Evolutionary conservation across 306 rosid genomes (phyloP).

Genomic region (Casuarina cunninghamiana): DNA sequence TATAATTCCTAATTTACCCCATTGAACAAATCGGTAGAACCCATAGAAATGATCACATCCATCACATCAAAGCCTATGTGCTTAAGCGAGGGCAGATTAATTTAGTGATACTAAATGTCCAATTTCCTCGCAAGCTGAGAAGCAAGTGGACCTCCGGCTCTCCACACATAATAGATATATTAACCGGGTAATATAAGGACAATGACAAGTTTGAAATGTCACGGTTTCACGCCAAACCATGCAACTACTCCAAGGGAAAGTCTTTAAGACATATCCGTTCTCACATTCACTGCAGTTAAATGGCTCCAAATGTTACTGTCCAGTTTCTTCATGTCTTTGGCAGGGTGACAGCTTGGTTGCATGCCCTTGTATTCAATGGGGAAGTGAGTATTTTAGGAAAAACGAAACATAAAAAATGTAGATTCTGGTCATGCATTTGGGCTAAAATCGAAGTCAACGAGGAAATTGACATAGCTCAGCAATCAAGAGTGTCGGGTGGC

Average conservation of each 20-base stretch:
- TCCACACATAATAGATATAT: not conserved
- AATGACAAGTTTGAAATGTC: slow-evolving; percentile 39
- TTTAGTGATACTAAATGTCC: not conserved
- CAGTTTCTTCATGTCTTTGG: slow-evolving; percentile 26
- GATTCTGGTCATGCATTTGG: not conserved
- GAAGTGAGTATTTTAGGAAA: slow-evolving; percentile 37
- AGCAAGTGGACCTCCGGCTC: slow-evolving; percentile 24
- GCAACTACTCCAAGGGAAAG: slow-evolving; percentile 32
- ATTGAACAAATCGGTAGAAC: too few relatives aligned
- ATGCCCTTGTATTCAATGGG: slow-evolving; percentile 28
- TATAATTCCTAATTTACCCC: too few relatives aligned
- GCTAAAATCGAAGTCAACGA: slow-evolving; percentile 8
- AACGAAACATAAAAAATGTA: not conserved
- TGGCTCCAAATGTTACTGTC: slow-evolving; percentile 18
- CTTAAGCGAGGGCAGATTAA: not conserved
- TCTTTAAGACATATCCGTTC: slow-evolving; percentile 17
- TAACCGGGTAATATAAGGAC: slow-evolving; percentile 17
- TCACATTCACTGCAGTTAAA: slow-evolving; percentile 5
- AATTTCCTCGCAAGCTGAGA: not conserved
- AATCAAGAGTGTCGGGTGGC: not conserved
- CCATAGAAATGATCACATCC: too few relatives aligned
- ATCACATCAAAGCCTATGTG: too few relatives aligned
- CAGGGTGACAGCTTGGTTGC: slow-evolving; percentile 33
- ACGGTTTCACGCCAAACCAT: slow-evolving; percentile 36
- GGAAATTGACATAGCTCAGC: not conserved